These are phyloP conservation scores for Diaporthe sp. DNA, from an alignment of 2,329 filamentous ascomycete species.

Conservation along the genomic window DNA sequence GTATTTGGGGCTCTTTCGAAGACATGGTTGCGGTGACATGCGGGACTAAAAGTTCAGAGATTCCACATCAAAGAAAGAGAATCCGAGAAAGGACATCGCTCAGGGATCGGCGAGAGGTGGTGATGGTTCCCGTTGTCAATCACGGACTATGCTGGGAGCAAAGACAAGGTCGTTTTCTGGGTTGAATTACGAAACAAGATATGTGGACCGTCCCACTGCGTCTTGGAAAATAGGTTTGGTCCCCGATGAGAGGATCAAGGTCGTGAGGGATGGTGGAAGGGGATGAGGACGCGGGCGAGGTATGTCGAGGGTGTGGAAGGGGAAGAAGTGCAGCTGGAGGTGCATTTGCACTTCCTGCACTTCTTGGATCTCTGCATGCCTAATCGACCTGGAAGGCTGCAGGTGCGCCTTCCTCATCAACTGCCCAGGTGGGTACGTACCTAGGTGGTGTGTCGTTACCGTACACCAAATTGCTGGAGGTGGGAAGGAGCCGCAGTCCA, in stretches of 20 bases:
- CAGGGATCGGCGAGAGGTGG: neutral
- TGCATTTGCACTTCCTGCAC: neutral
- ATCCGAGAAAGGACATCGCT: too few relatives aligned
- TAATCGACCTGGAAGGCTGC: neutral
- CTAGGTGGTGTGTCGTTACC: neutral
- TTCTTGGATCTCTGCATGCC: neutral
- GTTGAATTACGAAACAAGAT: neutral
- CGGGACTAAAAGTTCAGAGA: rapidly evolving
- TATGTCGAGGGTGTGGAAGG: neutral
- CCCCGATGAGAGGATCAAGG: neutral
- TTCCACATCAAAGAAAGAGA: neutral
- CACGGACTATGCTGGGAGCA: neutral
- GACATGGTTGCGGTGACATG: neutral
- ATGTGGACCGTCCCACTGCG: too few relatives aligned
- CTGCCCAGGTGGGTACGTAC: neutral
- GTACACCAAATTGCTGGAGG: neutral
- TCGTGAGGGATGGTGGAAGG: neutral
- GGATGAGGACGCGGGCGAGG: neutral
- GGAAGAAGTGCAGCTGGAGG: neutral
- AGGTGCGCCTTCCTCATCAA: neutral
- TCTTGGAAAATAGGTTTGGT: neutral
- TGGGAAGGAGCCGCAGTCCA: neutral
- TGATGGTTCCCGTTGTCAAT: neutral
- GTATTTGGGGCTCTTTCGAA: neutral
- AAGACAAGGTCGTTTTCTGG: too few relatives aligned